Conservation (phyloP, 441 rosid species). For the Codiaeum variegatum region DNA sequence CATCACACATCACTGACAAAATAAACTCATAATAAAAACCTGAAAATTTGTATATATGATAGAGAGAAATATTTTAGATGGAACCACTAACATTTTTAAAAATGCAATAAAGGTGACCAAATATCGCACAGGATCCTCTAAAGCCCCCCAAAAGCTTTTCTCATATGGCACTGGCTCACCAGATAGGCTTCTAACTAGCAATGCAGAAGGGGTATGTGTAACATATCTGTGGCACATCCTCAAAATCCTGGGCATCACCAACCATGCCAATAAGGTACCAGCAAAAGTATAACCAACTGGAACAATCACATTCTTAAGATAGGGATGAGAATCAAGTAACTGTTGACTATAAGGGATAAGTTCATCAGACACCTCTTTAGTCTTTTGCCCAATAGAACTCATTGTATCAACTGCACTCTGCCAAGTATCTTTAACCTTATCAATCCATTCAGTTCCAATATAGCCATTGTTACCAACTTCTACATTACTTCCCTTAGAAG, state of each 20-base stretch:
- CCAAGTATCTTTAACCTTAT: conserved; percentile 55
- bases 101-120: conserved; percentile 73
- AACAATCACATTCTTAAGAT: conserved; percentile 52
- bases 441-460: conserved; percentile 46
- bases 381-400: conserved; percentile 46
- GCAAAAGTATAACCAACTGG: conserved; percentile 57
- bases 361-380: conserved; percentile 48
- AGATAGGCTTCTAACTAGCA: conserved; percentile 39
- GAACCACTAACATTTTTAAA: conserved; percentile 58
- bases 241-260: conserved; percentile 74
- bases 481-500: conserved; percentile 33
- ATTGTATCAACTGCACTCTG: conserved; percentile 37
- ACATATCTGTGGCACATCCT: conserved; percentile 68
- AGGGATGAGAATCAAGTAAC: conserved; percentile 58
- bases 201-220: conserved; percentile 43
- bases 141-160: conserved; percentile 82
- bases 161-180: conserved; percentile 60
- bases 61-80: conserved; percentile 2
- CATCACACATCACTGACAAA: background rate
- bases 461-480: conserved; percentile 28
- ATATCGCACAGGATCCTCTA: conserved; percentile 86
- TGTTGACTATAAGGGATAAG: conserved; percentile 57
- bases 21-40: conserved; percentile 7
- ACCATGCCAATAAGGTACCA: conserved; percentile 70
- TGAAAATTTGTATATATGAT: background rate